Conservation (phyloP, 306 rosid species). For the Cicer arietinum region DNA sequence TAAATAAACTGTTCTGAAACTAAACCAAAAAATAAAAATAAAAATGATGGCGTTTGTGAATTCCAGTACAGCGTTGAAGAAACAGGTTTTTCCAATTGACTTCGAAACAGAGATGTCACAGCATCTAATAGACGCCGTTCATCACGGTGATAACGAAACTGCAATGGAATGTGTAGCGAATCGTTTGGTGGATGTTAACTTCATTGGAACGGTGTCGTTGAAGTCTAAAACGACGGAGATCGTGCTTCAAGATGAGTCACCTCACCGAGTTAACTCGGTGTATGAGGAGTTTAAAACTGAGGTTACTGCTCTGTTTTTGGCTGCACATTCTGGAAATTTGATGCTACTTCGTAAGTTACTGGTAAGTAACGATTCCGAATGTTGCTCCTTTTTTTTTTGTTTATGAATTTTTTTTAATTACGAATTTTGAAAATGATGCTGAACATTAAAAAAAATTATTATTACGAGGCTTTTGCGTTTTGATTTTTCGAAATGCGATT, state of each 20-base stretch:
- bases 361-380: constrained; percentile 53
- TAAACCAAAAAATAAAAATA: neutral
- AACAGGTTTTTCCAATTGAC: constrained; percentile 59
- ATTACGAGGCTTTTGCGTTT: neutral
- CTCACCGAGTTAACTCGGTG: constrained; percentile 55
- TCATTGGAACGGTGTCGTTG: constrained; percentile 63
- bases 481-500: constrained; percentile 7
- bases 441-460: neutral
- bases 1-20: neutral
- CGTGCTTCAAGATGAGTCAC: constrained; percentile 54
- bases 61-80: constrained; percentile 38
- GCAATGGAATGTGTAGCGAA: constrained; percentile 46
- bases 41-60: constrained; percentile 48
- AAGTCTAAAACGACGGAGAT: constrained; percentile 64
- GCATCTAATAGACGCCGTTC: constrained; percentile 60
- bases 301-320: constrained; percentile 70
- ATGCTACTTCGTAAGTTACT: constrained; percentile 56
- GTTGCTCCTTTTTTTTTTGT: neutral
- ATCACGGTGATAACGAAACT: constrained; percentile 36
- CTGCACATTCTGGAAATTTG: constrained; percentile 64
- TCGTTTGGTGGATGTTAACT: constrained; percentile 66
- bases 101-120: constrained; percentile 60
- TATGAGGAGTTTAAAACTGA: constrained; percentile 72
- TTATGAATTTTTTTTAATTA: neutral
- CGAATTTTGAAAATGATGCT: neutral